Evolutionary conservation across 768 basidiomycete species (phyloP).

Genomic region (Cystoderma amianthinum): DNA sequence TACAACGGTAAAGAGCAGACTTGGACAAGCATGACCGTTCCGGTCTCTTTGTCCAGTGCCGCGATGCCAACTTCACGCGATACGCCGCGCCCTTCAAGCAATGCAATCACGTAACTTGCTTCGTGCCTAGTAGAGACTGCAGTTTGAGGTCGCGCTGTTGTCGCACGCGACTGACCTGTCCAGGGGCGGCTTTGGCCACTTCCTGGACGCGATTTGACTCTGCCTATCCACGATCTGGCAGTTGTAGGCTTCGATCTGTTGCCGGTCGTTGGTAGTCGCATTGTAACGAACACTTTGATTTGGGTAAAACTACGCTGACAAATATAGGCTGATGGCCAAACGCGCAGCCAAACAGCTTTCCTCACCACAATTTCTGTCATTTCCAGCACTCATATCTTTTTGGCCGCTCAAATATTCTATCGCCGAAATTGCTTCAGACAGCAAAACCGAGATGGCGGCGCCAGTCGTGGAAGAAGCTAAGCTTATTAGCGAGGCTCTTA

Average conservation of each 20-base stretch:
- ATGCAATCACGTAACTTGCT: constrained; percentile 55
- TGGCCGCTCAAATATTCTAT: neutral
- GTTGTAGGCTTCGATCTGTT: constrained; percentile 11
- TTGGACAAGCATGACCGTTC: constrained; percentile 72
- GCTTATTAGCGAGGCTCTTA: constrained; percentile 77
- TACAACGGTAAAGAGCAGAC: constrained; percentile 24
- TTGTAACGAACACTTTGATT: neutral
- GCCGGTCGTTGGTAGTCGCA: neutral
- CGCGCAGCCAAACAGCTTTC: constrained; percentile 16
- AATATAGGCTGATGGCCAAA: constrained; percentile 4
- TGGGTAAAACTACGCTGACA: neutral
- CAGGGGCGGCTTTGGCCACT: constrained; percentile 32
- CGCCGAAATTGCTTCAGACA: neutral
- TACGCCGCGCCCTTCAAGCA: constrained; percentile 73
- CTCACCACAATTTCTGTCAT: constrained; percentile 7
- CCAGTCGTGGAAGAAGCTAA: constrained; percentile 72
- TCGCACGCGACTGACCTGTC: constrained; percentile 54
- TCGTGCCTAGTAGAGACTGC: constrained; percentile 53
- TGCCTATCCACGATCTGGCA: constrained; percentile 9
- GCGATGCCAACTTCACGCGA: constrained; percentile 85
- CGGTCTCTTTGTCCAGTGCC: constrained; percentile 75
- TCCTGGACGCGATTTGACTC: too few species aligned
- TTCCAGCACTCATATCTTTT: constrained; percentile 4
- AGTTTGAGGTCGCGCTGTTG: constrained; percentile 60
- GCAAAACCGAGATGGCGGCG: constrained; percentile 25